Conservation (phyloP, 1,139 yeast genomes). For the Sugiyamaella pinicola region DNA sequence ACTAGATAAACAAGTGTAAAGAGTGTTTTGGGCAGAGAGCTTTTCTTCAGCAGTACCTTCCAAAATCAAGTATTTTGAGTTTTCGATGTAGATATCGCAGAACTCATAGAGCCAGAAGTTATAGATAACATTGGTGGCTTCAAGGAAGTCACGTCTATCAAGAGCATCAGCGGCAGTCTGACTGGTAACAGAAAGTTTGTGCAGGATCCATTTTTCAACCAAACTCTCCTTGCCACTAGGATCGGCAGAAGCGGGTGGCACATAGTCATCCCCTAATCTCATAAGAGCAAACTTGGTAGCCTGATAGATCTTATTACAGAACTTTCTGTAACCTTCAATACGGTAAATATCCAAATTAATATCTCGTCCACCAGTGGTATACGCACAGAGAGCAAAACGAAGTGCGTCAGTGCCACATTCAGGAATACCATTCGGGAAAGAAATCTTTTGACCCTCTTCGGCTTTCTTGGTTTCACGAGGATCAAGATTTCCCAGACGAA, state of each 20-base stretch:
- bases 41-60: constrained; percentile 86
- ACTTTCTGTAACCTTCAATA: constrained; percentile 98
- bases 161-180: constrained; percentile 64
- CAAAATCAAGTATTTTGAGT: constrained; percentile 86
- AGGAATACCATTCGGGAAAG: constrained; percentile 97
- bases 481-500: constrained; percentile 81
- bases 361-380: constrained; percentile 98
- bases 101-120: constrained; percentile 92
- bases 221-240: constrained; percentile 80
- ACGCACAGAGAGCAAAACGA: constrained; percentile 97
- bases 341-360: constrained; percentile 94
- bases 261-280: constrained; percentile 86
- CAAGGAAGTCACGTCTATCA: constrained; percentile 86
- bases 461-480: constrained; percentile 88
- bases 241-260: constrained; percentile 66
- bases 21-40: constrained; percentile 89
- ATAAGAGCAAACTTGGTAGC: constrained; percentile 96
- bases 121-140: constrained; percentile 82
- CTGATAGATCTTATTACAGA: constrained; percentile 98
- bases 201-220: constrained; percentile 96
- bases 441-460: constrained; percentile 78
- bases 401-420: constrained; percentile 99
- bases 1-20: constrained; percentile 89
- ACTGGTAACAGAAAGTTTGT: constrained; percentile 74
- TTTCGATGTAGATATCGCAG: constrained; percentile 97